phyloP scores from a whole-genome alignment of 1,284 basidiomycete species.

The Vanrija sp. region DNA sequence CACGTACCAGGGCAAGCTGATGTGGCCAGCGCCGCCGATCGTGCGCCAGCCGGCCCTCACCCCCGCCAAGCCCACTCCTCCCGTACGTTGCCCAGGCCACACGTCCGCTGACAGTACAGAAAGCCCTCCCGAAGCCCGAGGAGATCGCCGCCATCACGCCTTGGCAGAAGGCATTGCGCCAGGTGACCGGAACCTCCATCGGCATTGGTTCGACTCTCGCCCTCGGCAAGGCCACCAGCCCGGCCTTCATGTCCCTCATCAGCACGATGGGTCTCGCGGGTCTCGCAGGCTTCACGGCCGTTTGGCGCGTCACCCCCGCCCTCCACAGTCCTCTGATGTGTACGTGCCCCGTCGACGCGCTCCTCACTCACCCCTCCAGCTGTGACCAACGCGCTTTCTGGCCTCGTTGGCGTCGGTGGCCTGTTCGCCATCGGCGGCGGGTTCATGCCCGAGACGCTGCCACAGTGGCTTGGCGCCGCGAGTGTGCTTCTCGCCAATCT shows the following conservation, averaged over 20 bases:
- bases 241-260: constrained; percentile 76
- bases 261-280: constrained; percentile 69
- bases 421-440: constrained; percentile 84
- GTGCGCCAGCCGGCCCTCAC: too few species aligned
- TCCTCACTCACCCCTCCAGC: constrained; percentile 17
- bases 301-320: constrained; percentile 80
- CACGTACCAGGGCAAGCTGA: constrained; percentile 61
- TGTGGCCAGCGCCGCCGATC: constrained; percentile 55
- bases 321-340: constrained; percentile 58
- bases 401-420: constrained; percentile 76
- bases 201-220: constrained; percentile 69
- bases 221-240: constrained; percentile 69
- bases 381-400: constrained; percentile 48
- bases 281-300: constrained; percentile 75
- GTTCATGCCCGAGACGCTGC: constrained; percentile 70
- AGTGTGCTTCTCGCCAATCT: constrained; percentile 77
- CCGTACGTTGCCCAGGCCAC: constrained; percentile 28
- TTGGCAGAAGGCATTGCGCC: constrained; percentile 70
- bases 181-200: constrained; percentile 65
- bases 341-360: constrained; percentile 9
- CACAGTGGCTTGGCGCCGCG: constrained; percentile 68
- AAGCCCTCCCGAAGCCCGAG: constrained; percentile 50
- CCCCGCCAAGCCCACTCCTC: not conserved
- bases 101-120: constrained; percentile 44
- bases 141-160: constrained; percentile 60